Conservation (phyloP, 352 stramenopile genomes). For the Phytophthora pseudosyringae region DNA sequence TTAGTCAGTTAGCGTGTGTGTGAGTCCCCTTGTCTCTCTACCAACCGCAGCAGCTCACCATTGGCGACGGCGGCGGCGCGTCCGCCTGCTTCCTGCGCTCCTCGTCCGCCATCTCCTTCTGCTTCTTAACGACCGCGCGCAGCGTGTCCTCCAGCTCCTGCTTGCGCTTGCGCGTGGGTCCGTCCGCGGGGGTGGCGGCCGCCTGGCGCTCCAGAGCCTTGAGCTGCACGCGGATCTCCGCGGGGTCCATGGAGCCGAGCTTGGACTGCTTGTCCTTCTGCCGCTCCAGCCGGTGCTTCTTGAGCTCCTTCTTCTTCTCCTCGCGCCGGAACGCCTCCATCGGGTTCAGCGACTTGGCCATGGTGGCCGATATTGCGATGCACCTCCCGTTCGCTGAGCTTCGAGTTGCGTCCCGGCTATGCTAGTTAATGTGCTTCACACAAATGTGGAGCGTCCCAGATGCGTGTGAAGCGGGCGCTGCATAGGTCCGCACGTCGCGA, state of each 20-base stretch:
- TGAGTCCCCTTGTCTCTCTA: not conserved
- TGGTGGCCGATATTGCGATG: constrained; percentile 13
- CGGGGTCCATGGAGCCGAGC: constrained; percentile 58
- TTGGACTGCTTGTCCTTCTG: constrained; percentile 70
- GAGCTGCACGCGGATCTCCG: constrained; percentile 62
- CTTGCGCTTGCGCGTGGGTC: constrained; percentile 74
- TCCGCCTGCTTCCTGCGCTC: constrained; percentile 44
- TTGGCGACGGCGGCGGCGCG: constrained; percentile 31
- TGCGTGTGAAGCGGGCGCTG: constrained; percentile 4
- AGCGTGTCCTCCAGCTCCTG: constrained; percentile 82
- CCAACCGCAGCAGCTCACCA: constrained; percentile 27
- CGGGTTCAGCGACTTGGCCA: constrained; percentile 71
- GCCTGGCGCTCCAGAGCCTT: constrained; percentile 73
- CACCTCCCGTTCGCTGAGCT: too few species aligned
- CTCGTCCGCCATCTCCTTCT: constrained; percentile 64
- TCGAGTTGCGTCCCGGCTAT: too few species aligned
- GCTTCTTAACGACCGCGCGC: constrained; percentile 69
- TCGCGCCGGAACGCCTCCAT: constrained; percentile 79
- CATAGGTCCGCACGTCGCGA: constrained; percentile 28
- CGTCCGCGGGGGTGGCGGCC: constrained; percentile 65
- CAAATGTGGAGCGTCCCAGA: constrained; percentile 5
- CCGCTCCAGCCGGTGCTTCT: constrained; percentile 71
- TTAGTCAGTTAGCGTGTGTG: not conserved
- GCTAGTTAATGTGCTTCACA: not conserved
- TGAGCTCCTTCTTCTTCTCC: constrained; percentile 89